Percentiles rank a stretch among this genome's conserved stretches.
These are phyloP conservation scores for Laetiporus sulphureus DNA, from an alignment of 1,284 basidiomycete genomes.

Conservation along the genomic window DNA sequence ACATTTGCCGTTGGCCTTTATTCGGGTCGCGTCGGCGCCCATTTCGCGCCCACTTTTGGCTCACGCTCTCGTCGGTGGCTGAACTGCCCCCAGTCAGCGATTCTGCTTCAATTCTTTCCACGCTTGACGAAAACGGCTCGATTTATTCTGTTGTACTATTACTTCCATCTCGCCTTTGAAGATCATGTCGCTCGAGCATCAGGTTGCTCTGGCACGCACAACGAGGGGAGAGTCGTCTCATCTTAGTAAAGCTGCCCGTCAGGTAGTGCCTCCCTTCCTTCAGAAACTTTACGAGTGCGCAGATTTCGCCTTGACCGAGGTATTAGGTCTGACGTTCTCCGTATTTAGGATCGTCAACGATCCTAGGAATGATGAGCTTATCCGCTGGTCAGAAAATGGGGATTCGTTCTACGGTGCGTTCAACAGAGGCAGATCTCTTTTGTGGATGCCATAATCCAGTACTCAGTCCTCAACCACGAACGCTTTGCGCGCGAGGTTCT, in stretches of 20 bases:
- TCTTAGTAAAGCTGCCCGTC: constrained; percentile 45
- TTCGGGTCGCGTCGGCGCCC: too few species aligned
- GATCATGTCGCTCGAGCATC: constrained; percentile 32
- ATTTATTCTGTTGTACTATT: too few species aligned
- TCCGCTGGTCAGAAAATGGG: constrained; percentile 85
- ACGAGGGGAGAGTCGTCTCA: constrained; percentile 35
- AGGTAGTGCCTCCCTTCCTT: constrained; percentile 78
- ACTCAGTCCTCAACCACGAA: constrained; percentile 86
- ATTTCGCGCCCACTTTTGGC: too few species aligned
- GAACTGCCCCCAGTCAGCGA: too few species aligned
- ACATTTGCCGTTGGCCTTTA: too few species aligned
- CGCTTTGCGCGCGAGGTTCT: constrained; percentile 88
- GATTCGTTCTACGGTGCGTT: constrained; percentile 51
- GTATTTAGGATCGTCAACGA: constrained; percentile 91
- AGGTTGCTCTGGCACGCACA: constrained; percentile 47
- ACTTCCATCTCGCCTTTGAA: background rate
- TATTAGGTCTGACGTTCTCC: background rate
- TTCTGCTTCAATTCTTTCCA: too few species aligned
- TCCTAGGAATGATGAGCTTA: constrained; percentile 73
- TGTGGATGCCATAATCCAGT: constrained; percentile 7
- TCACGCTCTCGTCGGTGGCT: too few species aligned
- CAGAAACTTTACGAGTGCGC: constrained; percentile 86
- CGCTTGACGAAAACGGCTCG: too few species aligned
- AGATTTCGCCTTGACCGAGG: background rate
- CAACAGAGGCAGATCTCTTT: constrained; percentile 1